A percentile compares a stretch with the other conserved stretches of the same genome.
phyloP scores from a whole-genome alignment of 2,329 filamentous ascomycete species.

The Clonostachys chloroleuca region DNA sequence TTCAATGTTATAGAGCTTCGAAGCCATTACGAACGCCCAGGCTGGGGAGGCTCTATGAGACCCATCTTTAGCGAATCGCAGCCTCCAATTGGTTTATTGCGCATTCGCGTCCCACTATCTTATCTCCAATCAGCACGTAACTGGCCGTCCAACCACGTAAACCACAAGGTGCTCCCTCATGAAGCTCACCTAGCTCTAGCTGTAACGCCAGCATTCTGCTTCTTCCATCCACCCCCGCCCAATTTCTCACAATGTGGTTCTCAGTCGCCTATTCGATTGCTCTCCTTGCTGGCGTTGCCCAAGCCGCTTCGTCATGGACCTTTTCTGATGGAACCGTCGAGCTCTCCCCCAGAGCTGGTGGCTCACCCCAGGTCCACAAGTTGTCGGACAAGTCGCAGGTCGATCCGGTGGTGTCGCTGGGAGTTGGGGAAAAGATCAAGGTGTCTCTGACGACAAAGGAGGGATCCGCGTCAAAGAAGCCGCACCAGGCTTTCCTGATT shows the following conservation, averaged over 20 bases:
- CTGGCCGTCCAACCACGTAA: constrained; percentile 13
- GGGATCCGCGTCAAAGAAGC: constrained; percentile 71
- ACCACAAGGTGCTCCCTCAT: constrained; percentile 8
- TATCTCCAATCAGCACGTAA: constrained; percentile 8
- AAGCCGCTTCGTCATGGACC: constrained; percentile 60
- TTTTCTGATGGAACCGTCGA: constrained; percentile 70
- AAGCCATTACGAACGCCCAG: too few species aligned
- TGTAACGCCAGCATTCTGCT: constrained; percentile 8
- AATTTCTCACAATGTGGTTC: constrained; percentile 27
- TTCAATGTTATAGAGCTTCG: too few species aligned
- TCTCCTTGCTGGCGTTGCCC: constrained; percentile 42
- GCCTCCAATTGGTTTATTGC: too few species aligned
- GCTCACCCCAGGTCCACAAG: constrained; percentile 59
- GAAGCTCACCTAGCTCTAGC: neutral
- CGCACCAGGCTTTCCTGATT: constrained; percentile 91
- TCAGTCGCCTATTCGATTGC: constrained; percentile 26
- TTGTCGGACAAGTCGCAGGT: constrained; percentile 57
- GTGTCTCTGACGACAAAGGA: constrained; percentile 78
- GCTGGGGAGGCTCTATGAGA: too few species aligned
- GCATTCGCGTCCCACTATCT: too few species aligned
- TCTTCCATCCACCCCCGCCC: constrained; percentile 10
- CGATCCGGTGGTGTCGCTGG: constrained; percentile 59
- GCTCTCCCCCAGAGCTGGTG: constrained; percentile 51
- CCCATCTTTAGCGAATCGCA: too few species aligned
- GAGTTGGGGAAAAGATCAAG: constrained; percentile 70